Conservation (phyloP, 2,329 filamentous ascomycete genomes). For the Fusarium sp. region DNA sequence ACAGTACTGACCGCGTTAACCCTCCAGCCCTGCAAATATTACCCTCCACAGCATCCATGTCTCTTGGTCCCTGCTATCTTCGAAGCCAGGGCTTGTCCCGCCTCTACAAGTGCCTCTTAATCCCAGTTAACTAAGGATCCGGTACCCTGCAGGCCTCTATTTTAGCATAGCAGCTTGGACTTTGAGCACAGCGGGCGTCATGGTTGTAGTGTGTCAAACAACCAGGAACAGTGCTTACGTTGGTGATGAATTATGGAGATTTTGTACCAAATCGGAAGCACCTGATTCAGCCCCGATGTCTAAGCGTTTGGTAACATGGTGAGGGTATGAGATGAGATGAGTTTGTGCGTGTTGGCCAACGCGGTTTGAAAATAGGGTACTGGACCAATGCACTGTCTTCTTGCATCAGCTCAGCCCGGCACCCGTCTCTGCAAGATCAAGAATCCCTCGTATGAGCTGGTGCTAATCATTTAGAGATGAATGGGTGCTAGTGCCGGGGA, state of each 20-base stretch:
- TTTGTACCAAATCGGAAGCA: not conserved
- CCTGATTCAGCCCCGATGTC: not conserved
- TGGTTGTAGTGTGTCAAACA: not conserved
- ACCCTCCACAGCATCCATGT: not conserved
- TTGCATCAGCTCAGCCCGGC: not conserved
- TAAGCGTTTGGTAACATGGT: not conserved
- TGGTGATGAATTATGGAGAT: not conserved
- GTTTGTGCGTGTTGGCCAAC: not conserved
- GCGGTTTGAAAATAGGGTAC: not conserved
- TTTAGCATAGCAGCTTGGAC: not conserved
- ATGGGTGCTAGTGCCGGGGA: not conserved
- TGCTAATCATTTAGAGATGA: not conserved
- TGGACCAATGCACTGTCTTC: too few relatives aligned
- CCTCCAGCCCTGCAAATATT: not conserved
- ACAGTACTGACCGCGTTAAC: not conserved
- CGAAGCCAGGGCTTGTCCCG: not conserved
- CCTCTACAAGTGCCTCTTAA: not conserved
- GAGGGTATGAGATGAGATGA: not conserved
- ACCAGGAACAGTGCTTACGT: not conserved
- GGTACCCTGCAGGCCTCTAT: not conserved
- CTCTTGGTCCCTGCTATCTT: not conserved
- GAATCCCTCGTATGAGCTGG: not conserved
- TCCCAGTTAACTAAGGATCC: not conserved
- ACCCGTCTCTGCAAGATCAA: not conserved
- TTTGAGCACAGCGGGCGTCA: not conserved